A percentile compares a stretch with the other conserved stretches of the same genome.
phyloP scores from a whole-genome alignment of 495 filamentous ascomycete species.

The Xylaria curta region DNA sequence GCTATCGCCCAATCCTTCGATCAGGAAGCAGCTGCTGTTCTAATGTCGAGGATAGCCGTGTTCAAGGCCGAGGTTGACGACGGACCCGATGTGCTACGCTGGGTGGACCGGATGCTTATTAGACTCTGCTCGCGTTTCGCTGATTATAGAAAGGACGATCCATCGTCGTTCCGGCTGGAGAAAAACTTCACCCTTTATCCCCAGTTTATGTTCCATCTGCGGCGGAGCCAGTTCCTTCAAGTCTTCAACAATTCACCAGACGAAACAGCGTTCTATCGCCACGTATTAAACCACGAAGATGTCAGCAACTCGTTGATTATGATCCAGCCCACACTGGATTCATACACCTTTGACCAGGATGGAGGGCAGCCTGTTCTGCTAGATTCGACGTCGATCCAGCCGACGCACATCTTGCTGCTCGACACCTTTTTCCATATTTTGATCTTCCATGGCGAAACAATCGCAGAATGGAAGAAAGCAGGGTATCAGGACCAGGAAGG shows the following conservation, averaged over 20 bases:
- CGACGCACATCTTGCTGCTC: slow-evolving; percentile 90
- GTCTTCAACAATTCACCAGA: slow-evolving; percentile 99
- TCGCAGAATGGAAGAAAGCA: slow-evolving; percentile 97
- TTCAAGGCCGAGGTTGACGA: slow-evolving; percentile 99
- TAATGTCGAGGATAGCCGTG: slow-evolving; percentile 98
- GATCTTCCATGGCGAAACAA: slow-evolving; percentile 97
- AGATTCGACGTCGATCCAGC: slow-evolving; percentile 95
- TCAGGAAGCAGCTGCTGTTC: slow-evolving; percentile 95
- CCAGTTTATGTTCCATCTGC: slow-evolving; percentile 99
- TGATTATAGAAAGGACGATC: slow-evolving; percentile 98
- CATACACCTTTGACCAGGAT: slow-evolving; percentile 95
- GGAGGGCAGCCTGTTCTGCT: slow-evolving; percentile 88
- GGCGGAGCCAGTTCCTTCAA: slow-evolving; percentile 96
- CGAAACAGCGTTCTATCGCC: slow-evolving; percentile 97
- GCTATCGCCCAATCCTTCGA: slow-evolving; percentile 97
- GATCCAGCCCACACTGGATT: slow-evolving; percentile 98
- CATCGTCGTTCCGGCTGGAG: slow-evolving; percentile 95
- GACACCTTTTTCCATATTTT: slow-evolving; percentile 99
- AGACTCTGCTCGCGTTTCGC: slow-evolving; percentile 95
- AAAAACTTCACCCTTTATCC: slow-evolving; percentile 99
- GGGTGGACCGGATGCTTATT: slow-evolving; percentile 99
- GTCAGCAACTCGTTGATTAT: slow-evolving; percentile 96
- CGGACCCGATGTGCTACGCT: slow-evolving; percentile 96
- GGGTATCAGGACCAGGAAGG: slow-evolving; percentile 98
- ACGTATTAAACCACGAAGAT: slow-evolving; percentile 97